Conservation (phyloP, 2,329 filamentous ascomycete species). For the Neonectria coccinea region DNA sequence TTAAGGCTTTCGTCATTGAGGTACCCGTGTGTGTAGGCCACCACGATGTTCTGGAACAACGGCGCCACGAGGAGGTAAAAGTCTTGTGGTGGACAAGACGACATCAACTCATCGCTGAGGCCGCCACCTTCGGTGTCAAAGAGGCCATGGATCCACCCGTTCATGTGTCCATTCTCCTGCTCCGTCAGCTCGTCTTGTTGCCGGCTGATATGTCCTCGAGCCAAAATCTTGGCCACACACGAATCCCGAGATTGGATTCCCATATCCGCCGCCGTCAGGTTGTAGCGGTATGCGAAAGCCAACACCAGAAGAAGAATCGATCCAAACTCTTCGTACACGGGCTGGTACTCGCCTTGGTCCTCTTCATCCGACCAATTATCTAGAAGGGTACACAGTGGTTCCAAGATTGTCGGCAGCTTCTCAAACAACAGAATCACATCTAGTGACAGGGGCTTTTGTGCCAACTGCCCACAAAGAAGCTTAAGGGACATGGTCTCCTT, state of each 20-base stretch:
- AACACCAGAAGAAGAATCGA: conserved; percentile 79
- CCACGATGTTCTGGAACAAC: conserved; percentile 79
- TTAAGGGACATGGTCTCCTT: conserved; percentile 87
- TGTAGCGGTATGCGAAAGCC: conserved; percentile 81
- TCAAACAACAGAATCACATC: conserved; percentile 83
- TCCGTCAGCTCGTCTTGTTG: conserved; percentile 70
- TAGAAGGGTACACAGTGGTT: conserved; percentile 79
- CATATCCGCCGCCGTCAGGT: conserved; percentile 72
- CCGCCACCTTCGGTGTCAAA: conserved; percentile 80
- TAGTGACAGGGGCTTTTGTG: conserved; percentile 75
- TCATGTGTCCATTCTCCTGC: conserved; percentile 73
- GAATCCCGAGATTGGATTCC: conserved; percentile 70
- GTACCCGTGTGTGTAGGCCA: conserved; percentile 74
- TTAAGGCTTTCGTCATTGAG: conserved; percentile 78
- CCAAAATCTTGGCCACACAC: conserved; percentile 76
- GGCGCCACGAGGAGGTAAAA: conserved; percentile 84
- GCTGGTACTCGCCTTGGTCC: conserved; percentile 86
- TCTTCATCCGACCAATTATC: conserved; percentile 86
- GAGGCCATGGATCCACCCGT: conserved; percentile 81
- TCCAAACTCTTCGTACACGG: conserved; percentile 87
- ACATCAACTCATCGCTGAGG: conserved; percentile 83
- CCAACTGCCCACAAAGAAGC: conserved; percentile 77
- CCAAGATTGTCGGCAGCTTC: conserved; percentile 75
- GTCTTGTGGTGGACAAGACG: conserved; percentile 83
- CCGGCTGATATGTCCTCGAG: conserved; percentile 67